These are phyloP conservation scores for Trichocomaceae sp. DNA, from an alignment of 2,329 filamentous ascomycete genomes.

Conservation along the genomic window DNA sequence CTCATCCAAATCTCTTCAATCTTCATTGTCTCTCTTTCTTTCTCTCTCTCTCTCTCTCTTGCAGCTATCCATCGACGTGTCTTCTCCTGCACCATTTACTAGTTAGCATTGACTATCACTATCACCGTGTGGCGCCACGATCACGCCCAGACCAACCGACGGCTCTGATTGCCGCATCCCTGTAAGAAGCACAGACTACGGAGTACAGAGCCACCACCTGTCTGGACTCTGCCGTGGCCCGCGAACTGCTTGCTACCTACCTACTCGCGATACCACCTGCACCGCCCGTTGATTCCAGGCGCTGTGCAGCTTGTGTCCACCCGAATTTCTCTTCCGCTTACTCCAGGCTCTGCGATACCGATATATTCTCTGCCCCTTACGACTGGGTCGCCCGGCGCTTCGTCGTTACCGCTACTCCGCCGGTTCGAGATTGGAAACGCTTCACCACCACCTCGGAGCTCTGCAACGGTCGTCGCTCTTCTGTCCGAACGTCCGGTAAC, in stretches of 20 bases:
- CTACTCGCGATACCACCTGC: neutral
- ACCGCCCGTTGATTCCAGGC: neutral
- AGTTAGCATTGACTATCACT: no score
- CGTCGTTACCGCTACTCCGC: neutral
- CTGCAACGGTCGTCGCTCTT: neutral
- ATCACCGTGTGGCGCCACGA: conserved; percentile 3
- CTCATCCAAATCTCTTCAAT: no score
- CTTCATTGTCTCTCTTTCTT: neutral
- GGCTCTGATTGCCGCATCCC: neutral
- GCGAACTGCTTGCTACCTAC: conserved; percentile 5
- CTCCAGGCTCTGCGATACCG: neutral
- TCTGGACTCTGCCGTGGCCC: neutral
- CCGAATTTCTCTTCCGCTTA: neutral
- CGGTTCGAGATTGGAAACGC: neutral
- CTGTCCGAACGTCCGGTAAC: neutral
- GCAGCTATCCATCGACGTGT: neutral
- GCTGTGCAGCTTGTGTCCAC: neutral
- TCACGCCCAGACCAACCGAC: neutral
- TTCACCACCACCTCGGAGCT: neutral
- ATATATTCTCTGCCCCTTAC: neutral
- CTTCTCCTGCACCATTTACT: neutral
- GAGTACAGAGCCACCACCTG: neutral
- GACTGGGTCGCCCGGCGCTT: neutral
- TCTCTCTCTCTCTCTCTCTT: neutral
- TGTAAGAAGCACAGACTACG: neutral